These are phyloP conservation scores for Lathyrus oleraceus DNA, from an alignment of 306 rosid species.

Conservation along the genomic window DNA sequence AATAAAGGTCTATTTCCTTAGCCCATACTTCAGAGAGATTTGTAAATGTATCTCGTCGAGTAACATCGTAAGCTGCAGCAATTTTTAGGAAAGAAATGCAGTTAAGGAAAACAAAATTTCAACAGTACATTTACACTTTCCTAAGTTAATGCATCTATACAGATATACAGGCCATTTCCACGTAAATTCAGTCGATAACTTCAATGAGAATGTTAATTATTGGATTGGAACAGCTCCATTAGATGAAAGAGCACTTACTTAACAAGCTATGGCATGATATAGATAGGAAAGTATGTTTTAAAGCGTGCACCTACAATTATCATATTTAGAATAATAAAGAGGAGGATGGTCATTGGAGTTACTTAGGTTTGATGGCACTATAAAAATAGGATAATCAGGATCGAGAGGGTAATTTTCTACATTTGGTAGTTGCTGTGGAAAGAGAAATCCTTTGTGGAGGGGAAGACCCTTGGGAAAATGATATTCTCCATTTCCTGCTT, in stretches of 20 bases:
- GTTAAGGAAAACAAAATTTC: slow-evolving; percentile 1
- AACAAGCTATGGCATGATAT: slow-evolving; percentile 16
- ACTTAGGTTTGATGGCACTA: background rate
- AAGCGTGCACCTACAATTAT: background rate
- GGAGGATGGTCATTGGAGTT: background rate
- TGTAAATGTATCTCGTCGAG: slow-evolving; percentile 84
- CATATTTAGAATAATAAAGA: background rate
- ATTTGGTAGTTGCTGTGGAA: slow-evolving; percentile 1
- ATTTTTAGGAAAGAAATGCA: slow-evolving; percentile 26
- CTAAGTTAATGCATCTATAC: slow-evolving; percentile 21
- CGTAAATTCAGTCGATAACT: background rate
- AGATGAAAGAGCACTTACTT: slow-evolving; percentile 12
- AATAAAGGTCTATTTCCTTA: slow-evolving; percentile 88
- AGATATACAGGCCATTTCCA: slow-evolving; percentile 12
- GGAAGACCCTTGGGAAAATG: background rate
- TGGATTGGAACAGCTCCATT: slow-evolving; percentile 6
- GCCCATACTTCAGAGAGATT: slow-evolving; percentile 92
- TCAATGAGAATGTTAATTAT: slow-evolving; percentile 21
- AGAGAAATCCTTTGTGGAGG: background rate
- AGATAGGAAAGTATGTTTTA: slow-evolving; percentile 14
- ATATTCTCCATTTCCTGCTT: background rate
- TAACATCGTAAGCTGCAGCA: slow-evolving; percentile 80
- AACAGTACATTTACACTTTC: slow-evolving; percentile 4
- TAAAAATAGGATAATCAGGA: background rate
- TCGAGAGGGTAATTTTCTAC: background rate